Percentiles rank a stretch among this genome's conserved stretches.
Evolutionary conservation across 768 basidiomycete genomes (phyloP).

Genomic region (Mycena filopes): DNA sequence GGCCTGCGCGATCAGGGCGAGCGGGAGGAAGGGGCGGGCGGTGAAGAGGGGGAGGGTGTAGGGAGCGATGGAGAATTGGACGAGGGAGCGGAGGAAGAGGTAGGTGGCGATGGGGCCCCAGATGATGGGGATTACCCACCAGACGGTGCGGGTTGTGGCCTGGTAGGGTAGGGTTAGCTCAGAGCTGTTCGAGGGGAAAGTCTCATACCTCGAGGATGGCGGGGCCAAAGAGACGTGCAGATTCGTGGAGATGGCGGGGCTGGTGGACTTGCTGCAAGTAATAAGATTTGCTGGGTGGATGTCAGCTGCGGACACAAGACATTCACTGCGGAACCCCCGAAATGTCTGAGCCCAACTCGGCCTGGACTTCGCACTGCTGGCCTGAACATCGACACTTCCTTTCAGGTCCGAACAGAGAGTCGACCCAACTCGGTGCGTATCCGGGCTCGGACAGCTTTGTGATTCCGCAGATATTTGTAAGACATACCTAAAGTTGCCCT

Average conservation of each 20-base stretch:
- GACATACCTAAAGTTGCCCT: slow-evolving; percentile 81
- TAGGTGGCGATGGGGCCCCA: slow-evolving; percentile 91
- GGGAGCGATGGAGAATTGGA: slow-evolving; percentile 72
- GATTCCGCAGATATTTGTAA: background rate
- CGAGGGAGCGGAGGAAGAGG: slow-evolving; percentile 82
- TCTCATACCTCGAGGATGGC: slow-evolving; percentile 77
- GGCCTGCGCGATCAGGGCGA: slow-evolving; percentile 57
- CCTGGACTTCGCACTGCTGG: too few relatives aligned
- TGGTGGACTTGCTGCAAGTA: slow-evolving; percentile 98
- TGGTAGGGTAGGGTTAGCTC: slow-evolving; percentile 41
- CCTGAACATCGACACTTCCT: too few relatives aligned
- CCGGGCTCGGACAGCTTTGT: too few relatives aligned
- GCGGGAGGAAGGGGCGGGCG: slow-evolving; percentile 64
- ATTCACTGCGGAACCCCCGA: too few relatives aligned
- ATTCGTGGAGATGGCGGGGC: slow-evolving; percentile 85
- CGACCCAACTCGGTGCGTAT: too few relatives aligned
- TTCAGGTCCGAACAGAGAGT: too few relatives aligned
- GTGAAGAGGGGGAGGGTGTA: slow-evolving; percentile 72
- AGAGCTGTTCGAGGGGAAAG: background rate
- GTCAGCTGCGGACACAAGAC: slow-evolving; percentile 15
- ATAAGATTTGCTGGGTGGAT: slow-evolving; percentile 79
- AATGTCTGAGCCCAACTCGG: too few relatives aligned
- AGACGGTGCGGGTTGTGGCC: slow-evolving; percentile 86
- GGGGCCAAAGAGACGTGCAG: slow-evolving; percentile 89
- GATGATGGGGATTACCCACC: slow-evolving; percentile 92